A percentile compares a stretch with the other conserved stretches of the same genome.
Conservation (phyloP, 2,329 filamentous ascomycete genomes). For the Hymenoscyphus fructigenus region DNA sequence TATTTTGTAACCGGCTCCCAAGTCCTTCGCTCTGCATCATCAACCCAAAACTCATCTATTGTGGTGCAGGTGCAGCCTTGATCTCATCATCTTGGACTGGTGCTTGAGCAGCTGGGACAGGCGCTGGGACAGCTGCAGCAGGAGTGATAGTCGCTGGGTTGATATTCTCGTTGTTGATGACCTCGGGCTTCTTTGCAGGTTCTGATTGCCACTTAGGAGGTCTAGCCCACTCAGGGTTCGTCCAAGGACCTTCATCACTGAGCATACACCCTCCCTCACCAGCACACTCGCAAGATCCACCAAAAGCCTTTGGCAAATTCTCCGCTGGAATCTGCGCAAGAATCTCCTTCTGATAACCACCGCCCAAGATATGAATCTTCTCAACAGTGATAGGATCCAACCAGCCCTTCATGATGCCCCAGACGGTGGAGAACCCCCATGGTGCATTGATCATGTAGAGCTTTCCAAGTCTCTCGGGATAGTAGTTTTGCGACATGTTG, state of each 20-base stretch:
- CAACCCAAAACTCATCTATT: slow-evolving; percentile 11
- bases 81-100: slow-evolving; percentile 24
- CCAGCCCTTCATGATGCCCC: slow-evolving; percentile 86
- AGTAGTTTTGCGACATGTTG: slow-evolving; percentile 95
- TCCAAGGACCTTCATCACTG: slow-evolving; percentile 91
- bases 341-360: slow-evolving; percentile 79
- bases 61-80: slow-evolving; percentile 26
- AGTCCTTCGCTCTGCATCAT: background rate
- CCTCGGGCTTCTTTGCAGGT: slow-evolving; percentile 35
- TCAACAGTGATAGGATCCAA: slow-evolving; percentile 93
- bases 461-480: slow-evolving; percentile 93
- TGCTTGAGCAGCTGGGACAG: slow-evolving; percentile 18
- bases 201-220: slow-evolving; percentile 62
- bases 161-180: slow-evolving; percentile 39
- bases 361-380: slow-evolving; percentile 91
- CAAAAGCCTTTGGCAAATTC: slow-evolving; percentile 85
- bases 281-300: slow-evolving; percentile 77
- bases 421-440: slow-evolving; percentile 89
- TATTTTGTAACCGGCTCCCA: background rate
- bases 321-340: slow-evolving; percentile 81
- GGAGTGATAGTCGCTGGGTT: slow-evolving; percentile 28
- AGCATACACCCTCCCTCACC: slow-evolving; percentile 83
- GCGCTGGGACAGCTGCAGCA: slow-evolving; percentile 23
- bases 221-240: slow-evolving; percentile 65
- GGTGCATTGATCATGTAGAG: slow-evolving; percentile 98